A percentile compares a stretch with the other conserved stretches of the same genome.
Conservation (phyloP, 306 rosid genomes). For the Ammopiptanthus mongolicus region DNA sequence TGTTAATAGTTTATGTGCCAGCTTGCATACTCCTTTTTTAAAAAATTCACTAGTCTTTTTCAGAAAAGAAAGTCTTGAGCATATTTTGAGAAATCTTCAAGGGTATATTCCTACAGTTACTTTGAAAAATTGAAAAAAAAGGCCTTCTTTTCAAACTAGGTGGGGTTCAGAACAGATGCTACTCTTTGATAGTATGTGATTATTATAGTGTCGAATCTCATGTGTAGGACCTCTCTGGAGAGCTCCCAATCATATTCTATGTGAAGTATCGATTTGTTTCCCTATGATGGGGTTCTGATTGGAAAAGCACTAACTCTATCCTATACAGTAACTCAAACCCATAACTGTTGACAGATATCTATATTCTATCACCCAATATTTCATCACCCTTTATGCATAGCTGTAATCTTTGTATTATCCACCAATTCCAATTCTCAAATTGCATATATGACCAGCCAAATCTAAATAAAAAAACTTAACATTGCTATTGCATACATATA, state of each 20-base stretch:
- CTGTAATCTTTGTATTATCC: background rate
- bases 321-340: slow-evolving; percentile 18
- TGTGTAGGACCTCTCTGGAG: slow-evolving; percentile 35
- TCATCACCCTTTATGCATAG: slow-evolving; percentile 21
- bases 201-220: slow-evolving; percentile 41
- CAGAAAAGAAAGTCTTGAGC: slow-evolving; percentile 18
- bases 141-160: slow-evolving; percentile 29
- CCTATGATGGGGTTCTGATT: slow-evolving; percentile 43
- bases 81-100: slow-evolving; percentile 29
- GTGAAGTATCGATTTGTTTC: slow-evolving; percentile 24
- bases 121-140: slow-evolving; percentile 11
- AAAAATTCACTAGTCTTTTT: slow-evolving; percentile 19
- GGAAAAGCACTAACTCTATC: slow-evolving; percentile 39
- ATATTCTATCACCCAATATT: slow-evolving; percentile 16
- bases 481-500: background rate
- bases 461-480: background rate
- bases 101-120: slow-evolving; percentile 47
- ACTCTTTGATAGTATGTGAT: slow-evolving; percentile 35
- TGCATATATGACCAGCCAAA: background rate
- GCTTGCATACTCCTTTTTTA: background rate
- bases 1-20: slow-evolving; percentile 21
- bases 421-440: background rate
- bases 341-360: slow-evolving; percentile 3
- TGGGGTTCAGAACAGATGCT: slow-evolving; percentile 64
- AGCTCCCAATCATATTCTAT: slow-evolving; percentile 38